Evolutionary conservation across 768 basidiomycete genomes (phyloP), one percentile per base, ranked within the genome.

Genomic region (Mycena venus): DNA sequence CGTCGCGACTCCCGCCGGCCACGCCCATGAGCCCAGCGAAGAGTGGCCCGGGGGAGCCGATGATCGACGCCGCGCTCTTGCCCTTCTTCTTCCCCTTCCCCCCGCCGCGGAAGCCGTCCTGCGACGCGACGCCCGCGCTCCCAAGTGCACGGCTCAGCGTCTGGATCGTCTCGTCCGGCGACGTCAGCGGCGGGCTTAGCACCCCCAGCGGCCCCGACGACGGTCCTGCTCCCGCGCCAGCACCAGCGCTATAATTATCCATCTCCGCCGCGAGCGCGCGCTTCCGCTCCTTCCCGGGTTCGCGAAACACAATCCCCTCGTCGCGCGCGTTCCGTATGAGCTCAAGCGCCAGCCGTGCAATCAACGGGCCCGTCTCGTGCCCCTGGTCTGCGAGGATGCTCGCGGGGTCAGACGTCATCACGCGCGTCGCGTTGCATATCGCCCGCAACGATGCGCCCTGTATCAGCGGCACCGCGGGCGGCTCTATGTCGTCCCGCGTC

Each of bases 331-430:
- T 90, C 73, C 85, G 86, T 36, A 96, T 88, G 17, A 96, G 89
- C 47, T 90, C 89, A 68, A 93, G 85, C 0, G 95, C 95, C 3
- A 95, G 86, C 31, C 82, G 82, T 1, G 89, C 88, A 42, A 96
- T 86, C n/a, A 94, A 84, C 0, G 87, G 84, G 10, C 89, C 86
- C 0, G 92, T 91, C 12, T 93, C 94, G 4, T 81, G 85, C 0
- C 93, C 94, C 70, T 91, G 88, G 80, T 96, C 93, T 0, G 89
- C 88, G 12, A 96, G 88, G 68, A 96, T 90, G 75, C 94, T 95
- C 15, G 88, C 85, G 0, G 95, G 89, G 77, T 94, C 94, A 3
- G 91, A 87, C 0, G 94, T 94, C 95, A 96, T 96, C n/a, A 96
- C 93, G 4, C 95, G 91, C 1, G 93, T 96, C 1, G 95, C 95